Evolutionary conservation across 257 asterid species (phyloP).

Genomic region (Coffea canephora): DNA sequence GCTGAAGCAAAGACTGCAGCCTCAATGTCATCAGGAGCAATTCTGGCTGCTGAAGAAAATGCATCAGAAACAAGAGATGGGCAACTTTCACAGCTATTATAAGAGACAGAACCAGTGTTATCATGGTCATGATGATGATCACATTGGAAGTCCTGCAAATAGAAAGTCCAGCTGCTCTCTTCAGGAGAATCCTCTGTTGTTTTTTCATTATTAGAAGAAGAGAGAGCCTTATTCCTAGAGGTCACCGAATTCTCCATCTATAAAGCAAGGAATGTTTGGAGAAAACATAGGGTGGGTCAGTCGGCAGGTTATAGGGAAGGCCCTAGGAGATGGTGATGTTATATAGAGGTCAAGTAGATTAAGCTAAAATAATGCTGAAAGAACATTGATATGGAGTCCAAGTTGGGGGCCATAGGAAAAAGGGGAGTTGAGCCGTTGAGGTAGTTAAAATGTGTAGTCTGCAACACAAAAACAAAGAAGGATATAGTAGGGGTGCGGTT

Average conservation of each 20-base stretch:
- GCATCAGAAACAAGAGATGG: conserved; percentile 65
- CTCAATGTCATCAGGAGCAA: conserved; percentile 8
- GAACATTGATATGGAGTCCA: conserved; percentile 31
- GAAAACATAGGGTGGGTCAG: not conserved
- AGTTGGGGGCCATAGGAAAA: conserved; percentile 26
- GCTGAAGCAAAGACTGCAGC: conserved; percentile 24
- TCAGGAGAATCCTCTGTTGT: conserved; percentile 38
- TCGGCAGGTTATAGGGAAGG: conserved; percentile 17
- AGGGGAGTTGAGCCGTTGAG: conserved; percentile 30
- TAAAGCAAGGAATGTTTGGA: not conserved
- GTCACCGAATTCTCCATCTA: conserved; percentile 19
- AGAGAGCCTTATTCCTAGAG: not conserved
- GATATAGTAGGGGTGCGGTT: conserved; percentile 16
- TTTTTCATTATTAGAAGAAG: conserved; percentile 16
- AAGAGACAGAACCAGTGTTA: conserved; percentile 16
- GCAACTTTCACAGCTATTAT: conserved; percentile 29
- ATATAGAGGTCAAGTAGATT: conserved; percentile 27
- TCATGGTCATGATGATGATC: conserved; percentile 23
- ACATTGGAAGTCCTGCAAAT: conserved; percentile 52
- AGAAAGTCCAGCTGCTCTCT: conserved; percentile 84
- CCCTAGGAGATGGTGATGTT: conserved; percentile 7
- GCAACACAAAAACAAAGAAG: conserved; percentile 22
- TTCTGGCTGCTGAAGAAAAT: conserved; percentile 49
- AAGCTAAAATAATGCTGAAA: conserved; percentile 15
- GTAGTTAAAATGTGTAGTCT: conserved; percentile 42